Conservation (phyloP, 2,329 filamentous ascomycete species). For the Aspergillus sp. region DNA sequence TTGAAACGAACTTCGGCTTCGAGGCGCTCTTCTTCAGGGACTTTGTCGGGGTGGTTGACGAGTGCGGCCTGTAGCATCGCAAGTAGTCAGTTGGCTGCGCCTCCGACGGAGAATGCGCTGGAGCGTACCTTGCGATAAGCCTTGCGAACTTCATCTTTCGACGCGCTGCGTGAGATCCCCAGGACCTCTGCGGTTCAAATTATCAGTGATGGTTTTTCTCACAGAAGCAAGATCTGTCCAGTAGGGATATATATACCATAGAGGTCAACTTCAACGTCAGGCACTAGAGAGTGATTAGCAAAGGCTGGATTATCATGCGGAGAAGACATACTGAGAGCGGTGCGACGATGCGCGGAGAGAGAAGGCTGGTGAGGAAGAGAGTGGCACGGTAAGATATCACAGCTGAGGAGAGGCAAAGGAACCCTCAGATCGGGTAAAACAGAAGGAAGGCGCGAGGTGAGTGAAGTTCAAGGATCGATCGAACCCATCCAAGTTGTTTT, state of each 20-base stretch:
- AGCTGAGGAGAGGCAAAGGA: neutral
- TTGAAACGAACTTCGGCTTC: slow-evolving; percentile 93
- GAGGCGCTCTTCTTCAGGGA: slow-evolving; percentile 77
- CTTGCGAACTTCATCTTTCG: slow-evolving; percentile 83
- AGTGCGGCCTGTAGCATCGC: slow-evolving; percentile 66
- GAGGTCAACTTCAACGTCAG: slow-evolving; percentile 53
- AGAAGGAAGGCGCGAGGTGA: neutral
- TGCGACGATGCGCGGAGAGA: neutral
- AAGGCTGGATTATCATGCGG: neutral
- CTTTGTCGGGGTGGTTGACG: slow-evolving; percentile 92
- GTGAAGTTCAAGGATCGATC: neutral
- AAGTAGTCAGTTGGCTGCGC: neutral
- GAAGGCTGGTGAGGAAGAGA: neutral
- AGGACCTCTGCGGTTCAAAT: slow-evolving; percentile 64
- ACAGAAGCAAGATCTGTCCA: neutral
- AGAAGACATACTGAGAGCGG: slow-evolving; percentile 15
- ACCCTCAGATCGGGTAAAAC: neutral
- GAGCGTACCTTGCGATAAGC: slow-evolving; percentile 81
- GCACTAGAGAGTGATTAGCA: slow-evolving; percentile 32
- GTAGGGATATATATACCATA: slow-evolving; percentile 51
- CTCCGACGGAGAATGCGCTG: neutral
- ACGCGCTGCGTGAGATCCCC: slow-evolving; percentile 69
- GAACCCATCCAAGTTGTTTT: neutral
- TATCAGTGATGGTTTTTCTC: neutral
- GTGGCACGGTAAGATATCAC: neutral